A percentile compares a stretch with the other conserved stretches of the same genome.
Evolutionary conservation across 2,329 filamentous ascomycete genomes (phyloP).

Genomic region (Teratosphaeria destructans): DNA sequence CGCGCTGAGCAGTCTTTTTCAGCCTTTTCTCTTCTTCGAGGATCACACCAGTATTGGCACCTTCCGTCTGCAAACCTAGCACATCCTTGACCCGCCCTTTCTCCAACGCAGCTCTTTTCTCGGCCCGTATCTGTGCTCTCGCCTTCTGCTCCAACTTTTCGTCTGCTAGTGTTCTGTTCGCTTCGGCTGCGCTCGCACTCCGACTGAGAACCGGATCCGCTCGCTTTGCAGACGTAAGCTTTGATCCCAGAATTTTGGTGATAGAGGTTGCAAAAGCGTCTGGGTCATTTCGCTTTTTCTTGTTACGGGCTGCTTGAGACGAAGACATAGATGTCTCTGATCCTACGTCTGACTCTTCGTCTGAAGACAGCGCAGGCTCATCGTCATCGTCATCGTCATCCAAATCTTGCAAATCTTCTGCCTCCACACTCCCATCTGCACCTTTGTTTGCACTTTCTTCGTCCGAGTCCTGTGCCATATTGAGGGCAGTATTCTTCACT

Average conservation of each 20-base stretch:
- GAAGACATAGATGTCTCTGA: neutral
- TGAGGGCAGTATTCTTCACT: slow-evolving; percentile 23
- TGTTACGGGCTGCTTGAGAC: slow-evolving; percentile 20
- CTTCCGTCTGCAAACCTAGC: slow-evolving; percentile 49
- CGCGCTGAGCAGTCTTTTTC: slow-evolving; percentile 79
- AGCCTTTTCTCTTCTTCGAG: slow-evolving; percentile 66
- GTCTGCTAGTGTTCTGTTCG: slow-evolving; percentile 63
- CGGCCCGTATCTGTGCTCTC: slow-evolving; percentile 63
- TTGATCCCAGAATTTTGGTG: slow-evolving; percentile 82
- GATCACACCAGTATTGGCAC: slow-evolving; percentile 40
- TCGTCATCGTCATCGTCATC: slow-evolving; percentile 36
- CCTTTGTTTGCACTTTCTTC: slow-evolving; percentile 26
- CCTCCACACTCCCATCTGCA: slow-evolving; percentile 29
- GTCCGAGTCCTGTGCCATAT: slow-evolving; percentile 4
- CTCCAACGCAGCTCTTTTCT: slow-evolving; percentile 69
- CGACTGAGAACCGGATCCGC: slow-evolving; percentile 86
- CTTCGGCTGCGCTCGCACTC: slow-evolving; percentile 62
- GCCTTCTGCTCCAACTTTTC: slow-evolving; percentile 73
- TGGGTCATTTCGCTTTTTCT: slow-evolving; percentile 85
- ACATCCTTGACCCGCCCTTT: slow-evolving; percentile 86
- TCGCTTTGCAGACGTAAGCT: slow-evolving; percentile 70
- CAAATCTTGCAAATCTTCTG: slow-evolving; percentile 21
- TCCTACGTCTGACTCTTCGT: slow-evolving; percentile 1
- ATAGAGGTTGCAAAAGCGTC: slow-evolving; percentile 85
- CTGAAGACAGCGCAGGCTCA: slow-evolving; percentile 24